A percentile compares a stretch with the other conserved stretches of the same genome.
These are phyloP conservation scores for Trichopus zeylanicus DNA, from an alignment of 116 monocot species.

Conservation along the genomic window DNA sequence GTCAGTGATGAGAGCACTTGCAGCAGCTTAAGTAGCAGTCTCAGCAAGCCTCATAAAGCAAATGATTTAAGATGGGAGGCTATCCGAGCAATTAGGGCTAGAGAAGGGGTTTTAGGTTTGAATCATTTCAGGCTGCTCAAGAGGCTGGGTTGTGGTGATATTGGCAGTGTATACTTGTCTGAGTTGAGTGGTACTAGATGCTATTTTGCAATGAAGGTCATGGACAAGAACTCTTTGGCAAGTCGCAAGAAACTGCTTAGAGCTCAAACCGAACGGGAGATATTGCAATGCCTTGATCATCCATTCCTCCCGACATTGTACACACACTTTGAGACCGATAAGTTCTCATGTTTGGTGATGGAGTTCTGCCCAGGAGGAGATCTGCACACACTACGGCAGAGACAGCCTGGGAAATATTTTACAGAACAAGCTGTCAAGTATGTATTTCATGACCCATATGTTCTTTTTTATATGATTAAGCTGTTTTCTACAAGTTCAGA, in stretches of 20 bases:
- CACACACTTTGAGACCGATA: constrained; percentile 50
- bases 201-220: constrained; percentile 56
- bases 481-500: too few relatives aligned
- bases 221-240: constrained; percentile 41
- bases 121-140: constrained; percentile 47
- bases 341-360: constrained; percentile 55
- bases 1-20: constrained; percentile 52
- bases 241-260: constrained; percentile 41
- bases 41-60: constrained; percentile 45
- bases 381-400: constrained; percentile 43
- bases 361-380: constrained; percentile 60
- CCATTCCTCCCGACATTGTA: constrained; percentile 55
- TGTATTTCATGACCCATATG: neutral
- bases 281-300: constrained; percentile 44
- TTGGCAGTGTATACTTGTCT: constrained; percentile 50
- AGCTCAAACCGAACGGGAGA: constrained; percentile 54
- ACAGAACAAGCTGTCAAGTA: constrained; percentile 59
- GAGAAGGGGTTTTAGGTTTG: constrained; percentile 32
- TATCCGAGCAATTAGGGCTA: constrained; percentile 17
- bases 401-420: constrained; percentile 46
- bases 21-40: constrained; percentile 33
- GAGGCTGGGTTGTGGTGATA: constrained; percentile 47
- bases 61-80: constrained; percentile 55
- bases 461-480: neutral
- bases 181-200: constrained; percentile 33